phyloP scores from a whole-genome alignment of 208 protist species.

The Vickermania ingenoplastis region DNA sequence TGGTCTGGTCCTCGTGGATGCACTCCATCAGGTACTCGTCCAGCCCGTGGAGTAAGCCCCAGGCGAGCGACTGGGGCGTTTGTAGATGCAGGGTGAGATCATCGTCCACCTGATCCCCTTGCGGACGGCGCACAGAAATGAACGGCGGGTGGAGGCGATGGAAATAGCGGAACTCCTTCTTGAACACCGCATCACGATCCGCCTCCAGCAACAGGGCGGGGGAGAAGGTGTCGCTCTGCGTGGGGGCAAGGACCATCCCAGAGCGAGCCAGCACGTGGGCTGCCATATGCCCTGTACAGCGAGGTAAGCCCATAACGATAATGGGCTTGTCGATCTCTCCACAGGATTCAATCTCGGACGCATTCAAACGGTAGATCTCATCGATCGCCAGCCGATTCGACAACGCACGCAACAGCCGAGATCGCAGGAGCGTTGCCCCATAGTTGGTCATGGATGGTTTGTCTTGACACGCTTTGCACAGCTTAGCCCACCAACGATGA shows the following conservation, averaged over 20 bases:
- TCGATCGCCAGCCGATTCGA: slow-evolving; percentile 73
- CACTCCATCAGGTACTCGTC: slow-evolving; percentile 84
- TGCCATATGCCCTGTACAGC: slow-evolving; percentile 80
- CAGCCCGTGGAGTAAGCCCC: slow-evolving; percentile 82
- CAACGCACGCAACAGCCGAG: slow-evolving; percentile 54
- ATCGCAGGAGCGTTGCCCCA: slow-evolving; percentile 49
- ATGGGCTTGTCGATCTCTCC: slow-evolving; percentile 38
- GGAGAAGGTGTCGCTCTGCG: slow-evolving; percentile 68
- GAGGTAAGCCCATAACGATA: slow-evolving; percentile 76
- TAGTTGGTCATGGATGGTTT: slow-evolving; percentile 48
- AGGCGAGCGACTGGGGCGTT: slow-evolving; percentile 79
- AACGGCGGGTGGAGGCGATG: slow-evolving; percentile 53
- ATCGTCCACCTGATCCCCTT: slow-evolving; percentile 67
- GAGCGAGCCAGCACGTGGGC: slow-evolving; percentile 76
- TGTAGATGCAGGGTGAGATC: slow-evolving; percentile 80
- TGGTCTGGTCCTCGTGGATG: slow-evolving; percentile 73
- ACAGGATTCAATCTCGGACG: slow-evolving; percentile 47
- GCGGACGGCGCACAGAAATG: slow-evolving; percentile 47
- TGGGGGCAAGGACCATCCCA: slow-evolving; percentile 64
- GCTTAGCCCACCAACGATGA: slow-evolving; percentile 73
- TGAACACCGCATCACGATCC: slow-evolving; percentile 53
- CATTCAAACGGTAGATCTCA: slow-evolving; percentile 67
- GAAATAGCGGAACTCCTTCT: slow-evolving; percentile 44
- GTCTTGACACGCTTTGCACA: slow-evolving; percentile 63
- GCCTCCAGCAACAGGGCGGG: slow-evolving; percentile 55